Conservation (phyloP, 805 yeast genomes). For the Lipomyces kockii region DNA sequence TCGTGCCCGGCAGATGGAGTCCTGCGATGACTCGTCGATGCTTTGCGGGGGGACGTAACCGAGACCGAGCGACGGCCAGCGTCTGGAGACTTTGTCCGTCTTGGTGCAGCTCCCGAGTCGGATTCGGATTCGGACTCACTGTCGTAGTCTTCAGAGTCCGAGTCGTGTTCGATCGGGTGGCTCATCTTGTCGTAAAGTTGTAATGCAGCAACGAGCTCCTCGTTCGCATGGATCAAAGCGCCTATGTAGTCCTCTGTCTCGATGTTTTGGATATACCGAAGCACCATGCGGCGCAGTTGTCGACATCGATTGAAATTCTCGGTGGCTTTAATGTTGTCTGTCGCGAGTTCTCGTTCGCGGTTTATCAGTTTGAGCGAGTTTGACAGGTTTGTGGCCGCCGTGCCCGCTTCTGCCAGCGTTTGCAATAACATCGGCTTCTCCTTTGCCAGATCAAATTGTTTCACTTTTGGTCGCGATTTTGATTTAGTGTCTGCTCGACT, state of each 20-base stretch:
- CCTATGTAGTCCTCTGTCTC: slow-evolving; percentile 87
- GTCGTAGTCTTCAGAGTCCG: slow-evolving; percentile 52
- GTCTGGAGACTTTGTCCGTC: not conserved
- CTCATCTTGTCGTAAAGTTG: slow-evolving; percentile 67
- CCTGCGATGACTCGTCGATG: not conserved
- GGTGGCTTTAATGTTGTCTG: slow-evolving; percentile 66
- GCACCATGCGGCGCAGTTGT: slow-evolving; percentile 71
- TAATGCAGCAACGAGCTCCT: slow-evolving; percentile 78
- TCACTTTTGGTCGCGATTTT: not conserved
- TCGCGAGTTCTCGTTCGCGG: slow-evolving; percentile 56
- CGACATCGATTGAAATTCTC: slow-evolving; percentile 75
- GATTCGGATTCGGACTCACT: slow-evolving; percentile 47
- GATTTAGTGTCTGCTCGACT: not conserved
- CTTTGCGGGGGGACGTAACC: slow-evolving; percentile 4
- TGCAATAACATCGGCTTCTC: slow-evolving; percentile 74
- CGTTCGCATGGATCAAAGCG: slow-evolving; percentile 86
- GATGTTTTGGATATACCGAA: slow-evolving; percentile 81
- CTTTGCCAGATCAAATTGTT: slow-evolving; percentile 51
- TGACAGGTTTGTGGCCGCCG: slow-evolving; percentile 69
- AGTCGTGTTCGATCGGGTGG: slow-evolving; percentile 49
- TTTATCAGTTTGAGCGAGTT: slow-evolving; percentile 59
- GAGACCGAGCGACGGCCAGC: slow-evolving; percentile 13
- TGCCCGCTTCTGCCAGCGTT: slow-evolving; percentile 74
- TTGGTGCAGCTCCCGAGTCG: slow-evolving; percentile 14
- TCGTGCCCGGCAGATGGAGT: slow-evolving; percentile 17